Evolutionary conservation across 768 basidiomycete genomes (phyloP), one percentile per base, ranked within the genome.

Genomic region (Russula virescens): DNA sequence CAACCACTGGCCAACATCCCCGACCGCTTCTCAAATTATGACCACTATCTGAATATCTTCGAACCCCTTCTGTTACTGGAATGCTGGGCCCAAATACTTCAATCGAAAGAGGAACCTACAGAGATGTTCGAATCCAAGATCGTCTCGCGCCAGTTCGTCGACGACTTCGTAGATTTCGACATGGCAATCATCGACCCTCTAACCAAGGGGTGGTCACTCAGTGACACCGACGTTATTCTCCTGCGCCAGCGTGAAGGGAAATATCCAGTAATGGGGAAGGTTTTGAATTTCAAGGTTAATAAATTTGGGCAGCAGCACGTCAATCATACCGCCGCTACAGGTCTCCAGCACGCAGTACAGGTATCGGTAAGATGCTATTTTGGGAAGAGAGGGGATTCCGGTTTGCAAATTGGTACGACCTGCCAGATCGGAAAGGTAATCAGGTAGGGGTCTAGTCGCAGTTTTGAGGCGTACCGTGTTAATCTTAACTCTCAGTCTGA

Each of bases 51-150:
- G 46, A 75, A 76, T 25, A 78, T 88, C 49, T 94, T 97, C 71
- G 85, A 92, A 70, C 94, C 96, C 2, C 79, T 98, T 18, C 76
- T 98, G 28, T 75, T 94, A 21, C 76, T 91, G 61, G 97, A 99
- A 74, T 86, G 91, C 65, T 98, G 97, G 95, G 84, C 88, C 31
- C 92, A 96, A 70, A 81, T 96, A 25, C 70, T 79, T 9, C 84
- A 91, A 66, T 85, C 91, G 5, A 92, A 91, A 71, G 86, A 89
- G 55, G 86, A 88, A 59, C 64, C 62, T 9, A 78, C 75, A 50
- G 80, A 85, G 7, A 71, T 73, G 1, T 82, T 85, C 67, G 76
- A 80, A 26, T 85, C 84, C 73, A 86, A 83, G 62, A 80, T 98
- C 46, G 79, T 77, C 28, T 82, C 83, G 18, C 85, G 89, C 19